Conservation (phyloP, 352 stramenopile species). For the Globisporangium barbulae region DNA sequence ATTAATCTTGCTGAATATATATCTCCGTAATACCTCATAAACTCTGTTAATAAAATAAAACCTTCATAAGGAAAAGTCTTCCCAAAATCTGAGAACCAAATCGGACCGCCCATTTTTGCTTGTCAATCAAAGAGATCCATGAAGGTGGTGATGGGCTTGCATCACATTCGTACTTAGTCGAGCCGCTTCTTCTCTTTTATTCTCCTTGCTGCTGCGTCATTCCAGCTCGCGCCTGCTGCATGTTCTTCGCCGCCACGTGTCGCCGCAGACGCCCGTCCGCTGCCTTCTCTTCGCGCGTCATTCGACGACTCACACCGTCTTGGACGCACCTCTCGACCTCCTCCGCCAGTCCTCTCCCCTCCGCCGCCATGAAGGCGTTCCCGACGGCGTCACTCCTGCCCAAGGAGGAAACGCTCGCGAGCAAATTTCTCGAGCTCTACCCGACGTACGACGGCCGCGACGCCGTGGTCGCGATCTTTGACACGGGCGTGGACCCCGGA, state of each 20-base stretch:
- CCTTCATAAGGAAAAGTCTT: too few species aligned
- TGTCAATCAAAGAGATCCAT: too few species aligned
- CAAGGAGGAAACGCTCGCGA: slow-evolving; percentile 90
- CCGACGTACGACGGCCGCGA: slow-evolving; percentile 89
- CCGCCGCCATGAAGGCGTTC: slow-evolving; percentile 46
- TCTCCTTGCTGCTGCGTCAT: neutral
- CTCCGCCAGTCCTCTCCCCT: neutral
- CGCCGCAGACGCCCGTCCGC: neutral
- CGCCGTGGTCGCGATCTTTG: slow-evolving; percentile 93
- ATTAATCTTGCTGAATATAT: too few species aligned
- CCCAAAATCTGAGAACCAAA: too few species aligned
- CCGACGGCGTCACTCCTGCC: slow-evolving; percentile 74
- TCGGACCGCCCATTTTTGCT: too few species aligned
- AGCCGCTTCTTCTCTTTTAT: too few species aligned
- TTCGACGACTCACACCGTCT: slow-evolving; percentile 11
- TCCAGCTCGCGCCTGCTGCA: neutral
- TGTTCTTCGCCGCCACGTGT: slow-evolving; percentile 5
- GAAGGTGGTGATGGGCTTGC: too few species aligned
- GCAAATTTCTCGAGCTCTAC: slow-evolving; percentile 72
- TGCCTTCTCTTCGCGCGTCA: neutral
- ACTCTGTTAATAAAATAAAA: too few species aligned
- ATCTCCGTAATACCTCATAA: too few species aligned
- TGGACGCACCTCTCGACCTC: neutral
- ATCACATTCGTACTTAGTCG: too few species aligned
- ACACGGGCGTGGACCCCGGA: slow-evolving; percentile 94